Evolutionary conservation across 345 rosid species (phyloP).

Genomic region (Moricandia moricandioides): DNA sequence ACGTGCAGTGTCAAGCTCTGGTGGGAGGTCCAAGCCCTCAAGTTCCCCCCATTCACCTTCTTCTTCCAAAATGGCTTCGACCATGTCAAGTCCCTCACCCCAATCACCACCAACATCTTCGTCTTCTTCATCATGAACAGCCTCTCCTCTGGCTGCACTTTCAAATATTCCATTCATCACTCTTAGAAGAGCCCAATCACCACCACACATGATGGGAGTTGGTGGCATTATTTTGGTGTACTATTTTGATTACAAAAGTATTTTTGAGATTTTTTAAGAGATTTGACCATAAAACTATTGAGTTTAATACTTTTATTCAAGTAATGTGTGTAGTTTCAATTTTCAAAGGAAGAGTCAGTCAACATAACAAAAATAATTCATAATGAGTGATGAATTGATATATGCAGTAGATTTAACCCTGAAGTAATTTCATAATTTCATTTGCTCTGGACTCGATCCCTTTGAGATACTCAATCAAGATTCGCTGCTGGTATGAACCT

Average conservation of each 20-base stretch:
- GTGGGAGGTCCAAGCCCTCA: background rate
- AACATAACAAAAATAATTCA: background rate
- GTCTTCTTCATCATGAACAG: background rate
- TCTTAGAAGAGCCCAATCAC: conserved; percentile 13
- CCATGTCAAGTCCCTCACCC: background rate
- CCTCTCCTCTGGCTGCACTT: background rate
- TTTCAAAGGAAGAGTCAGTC: background rate
- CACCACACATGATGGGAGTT: background rate
- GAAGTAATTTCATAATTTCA: conserved; percentile 57
- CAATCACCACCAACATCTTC: background rate
- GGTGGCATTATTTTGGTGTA: no score
- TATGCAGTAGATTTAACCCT: conserved; percentile 28
- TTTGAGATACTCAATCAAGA: conserved; percentile 67
- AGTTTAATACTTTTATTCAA: background rate
- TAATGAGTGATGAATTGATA: background rate
- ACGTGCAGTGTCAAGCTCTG: background rate
- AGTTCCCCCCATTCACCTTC: background rate
- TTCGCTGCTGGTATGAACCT: conserved; percentile 87
- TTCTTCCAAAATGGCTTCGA: background rate
- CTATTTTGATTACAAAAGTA: no score
- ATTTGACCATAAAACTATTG: no score
- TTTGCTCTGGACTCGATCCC: conserved; percentile 73
- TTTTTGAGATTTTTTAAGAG: no score
- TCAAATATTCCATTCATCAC: conserved; percentile 6
- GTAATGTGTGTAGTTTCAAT: background rate